phyloP scores from a whole-genome alignment of 345 rosid genomes.

The Geranium brycei region DNA sequence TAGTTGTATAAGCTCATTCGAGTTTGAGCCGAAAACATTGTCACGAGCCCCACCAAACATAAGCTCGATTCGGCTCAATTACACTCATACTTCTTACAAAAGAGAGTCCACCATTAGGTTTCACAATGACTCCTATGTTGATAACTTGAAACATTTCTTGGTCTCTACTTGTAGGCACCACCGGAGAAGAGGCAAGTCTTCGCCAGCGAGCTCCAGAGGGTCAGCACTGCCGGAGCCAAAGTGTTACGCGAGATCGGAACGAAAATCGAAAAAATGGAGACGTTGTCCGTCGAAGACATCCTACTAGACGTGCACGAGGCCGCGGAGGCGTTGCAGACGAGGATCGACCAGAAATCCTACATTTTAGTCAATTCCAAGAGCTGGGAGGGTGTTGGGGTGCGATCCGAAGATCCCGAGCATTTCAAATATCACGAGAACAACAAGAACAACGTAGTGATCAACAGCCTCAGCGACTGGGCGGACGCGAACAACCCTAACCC shows the following conservation, averaged over 20 bases:
- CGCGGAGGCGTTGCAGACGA: conserved; percentile 66
- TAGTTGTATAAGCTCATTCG: no score
- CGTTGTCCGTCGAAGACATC: conserved; percentile 46
- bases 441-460: conserved; percentile 25
- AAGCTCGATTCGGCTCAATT: no score
- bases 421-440: conserved; percentile 33
- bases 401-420: conserved; percentile 46
- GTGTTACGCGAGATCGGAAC: conserved; percentile 60
- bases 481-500: conserved; percentile 5
- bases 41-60: no score
- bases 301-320: conserved; percentile 56
- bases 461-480: conserved; percentile 27
- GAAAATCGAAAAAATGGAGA: conserved; percentile 76
- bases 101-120: neutral
- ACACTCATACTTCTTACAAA: no score
- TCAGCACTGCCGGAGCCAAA: conserved; percentile 62
- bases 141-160: neutral
- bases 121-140: neutral
- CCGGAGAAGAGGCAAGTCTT: conserved; percentile 66
- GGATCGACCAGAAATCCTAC: conserved; percentile 71
- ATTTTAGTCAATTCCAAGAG: conserved; percentile 65
- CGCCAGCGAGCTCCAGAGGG: conserved; percentile 47
- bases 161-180: conserved; percentile 47
- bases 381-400: conserved; percentile 49
- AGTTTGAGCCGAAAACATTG: no score